Percentiles rank a stretch among this genome's conserved stretches.
Evolutionary conservation across 164 flowering plant genomes (phyloP).

Genomic region (Taxillus chinensis): DNA sequence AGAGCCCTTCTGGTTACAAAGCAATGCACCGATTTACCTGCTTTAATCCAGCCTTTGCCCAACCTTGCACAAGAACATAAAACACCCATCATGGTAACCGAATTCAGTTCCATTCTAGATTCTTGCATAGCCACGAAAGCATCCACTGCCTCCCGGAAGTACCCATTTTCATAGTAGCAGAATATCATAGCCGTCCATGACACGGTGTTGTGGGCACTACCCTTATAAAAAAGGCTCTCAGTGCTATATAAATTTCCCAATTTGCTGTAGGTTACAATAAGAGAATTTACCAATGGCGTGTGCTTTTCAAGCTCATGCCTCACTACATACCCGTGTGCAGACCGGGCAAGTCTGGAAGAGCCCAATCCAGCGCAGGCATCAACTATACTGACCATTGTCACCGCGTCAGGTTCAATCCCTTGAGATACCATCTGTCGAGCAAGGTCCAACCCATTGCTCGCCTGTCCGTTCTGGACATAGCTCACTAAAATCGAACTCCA

Average conservation of each 20-base stretch:
- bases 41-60: slow-evolving; percentile 21
- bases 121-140: slow-evolving; percentile 34
- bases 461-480: slow-evolving; percentile 37
- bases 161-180: slow-evolving; percentile 43
- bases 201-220: slow-evolving; percentile 13
- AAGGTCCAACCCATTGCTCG: slow-evolving; percentile 33
- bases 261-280: slow-evolving; percentile 57
- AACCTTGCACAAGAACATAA: slow-evolving; percentile 50
- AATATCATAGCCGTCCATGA: slow-evolving; percentile 66
- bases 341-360: slow-evolving; percentile 27
- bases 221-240: slow-evolving; percentile 31
- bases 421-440: slow-evolving; percentile 40
- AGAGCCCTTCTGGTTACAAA: slow-evolving; percentile 33
- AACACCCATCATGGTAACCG: slow-evolving; percentile 41
- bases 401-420: slow-evolving; percentile 42
- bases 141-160: slow-evolving; percentile 33
- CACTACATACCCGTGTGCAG: slow-evolving; percentile 50
- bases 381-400: slow-evolving; percentile 41
- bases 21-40: slow-evolving; percentile 63
- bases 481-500: slow-evolving; percentile 62
- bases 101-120: slow-evolving; percentile 30
- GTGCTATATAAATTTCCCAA: slow-evolving; percentile 43
- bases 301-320: slow-evolving; percentile 25
- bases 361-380: slow-evolving; percentile 64
- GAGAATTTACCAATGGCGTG: slow-evolving; percentile 36